These are phyloP conservation scores for Hanseniaspora vineae DNA, from an alignment of 805 yeast genomes.

Conservation along the genomic window DNA sequence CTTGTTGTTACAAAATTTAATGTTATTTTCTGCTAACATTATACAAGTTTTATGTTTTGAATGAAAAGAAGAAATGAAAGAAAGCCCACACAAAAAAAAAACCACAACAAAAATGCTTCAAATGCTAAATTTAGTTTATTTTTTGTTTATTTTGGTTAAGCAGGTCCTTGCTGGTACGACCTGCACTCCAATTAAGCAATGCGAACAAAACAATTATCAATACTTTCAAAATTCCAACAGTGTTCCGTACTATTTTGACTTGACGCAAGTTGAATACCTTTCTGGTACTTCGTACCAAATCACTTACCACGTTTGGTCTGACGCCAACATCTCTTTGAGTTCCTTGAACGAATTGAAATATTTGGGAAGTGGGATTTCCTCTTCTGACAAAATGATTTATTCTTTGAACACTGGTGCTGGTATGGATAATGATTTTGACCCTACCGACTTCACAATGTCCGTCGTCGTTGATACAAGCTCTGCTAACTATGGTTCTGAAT, in stretches of 20 bases:
- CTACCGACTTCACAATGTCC: not conserved
- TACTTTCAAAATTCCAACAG: not conserved
- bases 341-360: not conserved
- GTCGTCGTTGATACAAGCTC: not conserved
- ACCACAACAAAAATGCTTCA: not conserved
- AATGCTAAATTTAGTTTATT: not conserved
- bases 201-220: not conserved
- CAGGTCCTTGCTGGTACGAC: not conserved
- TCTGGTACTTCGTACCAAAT: not conserved
- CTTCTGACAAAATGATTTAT: not conserved
- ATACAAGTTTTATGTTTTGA: too few relatives aligned
- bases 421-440: not conserved
- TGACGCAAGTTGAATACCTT: not conserved
- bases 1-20: too few relatives aligned
- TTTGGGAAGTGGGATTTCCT: not conserved
- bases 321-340: not conserved
- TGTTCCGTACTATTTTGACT: not conserved
- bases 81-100: not conserved
- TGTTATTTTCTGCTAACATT: too few relatives aligned
- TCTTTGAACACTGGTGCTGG: slow-evolving; percentile 1
- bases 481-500: not conserved
- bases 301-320: not conserved
- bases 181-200: not conserved
- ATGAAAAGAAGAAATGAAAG: too few relatives aligned
- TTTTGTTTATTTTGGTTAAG: not conserved